Conservation (phyloP, 768 basidiomycete species). For the Tricholomella constricta region DNA sequence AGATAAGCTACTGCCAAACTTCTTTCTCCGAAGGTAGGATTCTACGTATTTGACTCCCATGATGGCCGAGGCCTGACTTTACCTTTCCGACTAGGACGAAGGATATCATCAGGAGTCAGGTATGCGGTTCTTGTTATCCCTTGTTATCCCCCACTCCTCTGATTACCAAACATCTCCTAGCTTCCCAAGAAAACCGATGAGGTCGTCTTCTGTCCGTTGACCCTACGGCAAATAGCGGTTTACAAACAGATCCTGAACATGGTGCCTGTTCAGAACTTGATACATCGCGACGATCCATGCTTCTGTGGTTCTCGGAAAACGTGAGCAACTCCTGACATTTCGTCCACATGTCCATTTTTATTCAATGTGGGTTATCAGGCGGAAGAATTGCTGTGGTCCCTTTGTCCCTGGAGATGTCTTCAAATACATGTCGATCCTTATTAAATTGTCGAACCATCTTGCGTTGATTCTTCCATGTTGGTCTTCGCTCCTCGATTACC, state of each 20-base stretch:
- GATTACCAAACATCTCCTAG: slow-evolving; percentile 36
- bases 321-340: slow-evolving; percentile 38
- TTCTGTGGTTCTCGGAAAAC: slow-evolving; percentile 62
- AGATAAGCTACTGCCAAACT: slow-evolving; percentile 72
- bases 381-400: slow-evolving; percentile 43
- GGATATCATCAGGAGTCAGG: slow-evolving; percentile 71
- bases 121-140: slow-evolving; percentile 19
- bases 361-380: slow-evolving; percentile 29
- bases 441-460: slow-evolving; percentile 89
- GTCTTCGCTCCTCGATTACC: slow-evolving; percentile 2
- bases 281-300: slow-evolving; percentile 72
- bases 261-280: slow-evolving; percentile 67
- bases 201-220: slow-evolving; percentile 93
- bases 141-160: too few species aligned
- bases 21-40: slow-evolving; percentile 86
- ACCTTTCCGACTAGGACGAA: slow-evolving; percentile 60
- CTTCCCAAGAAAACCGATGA: slow-evolving; percentile 88
- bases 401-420: slow-evolving; percentile 68
- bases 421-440: slow-evolving; percentile 77
- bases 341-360: not conserved
- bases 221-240: slow-evolving; percentile 63
- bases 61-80: not conserved
- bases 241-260: slow-evolving; percentile 74
- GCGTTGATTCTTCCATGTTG: slow-evolving; percentile 82
- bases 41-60: not conserved